Conservation (phyloP, 2,329 filamentous ascomycete species). For the Chalaropsis ovoidea region DNA sequence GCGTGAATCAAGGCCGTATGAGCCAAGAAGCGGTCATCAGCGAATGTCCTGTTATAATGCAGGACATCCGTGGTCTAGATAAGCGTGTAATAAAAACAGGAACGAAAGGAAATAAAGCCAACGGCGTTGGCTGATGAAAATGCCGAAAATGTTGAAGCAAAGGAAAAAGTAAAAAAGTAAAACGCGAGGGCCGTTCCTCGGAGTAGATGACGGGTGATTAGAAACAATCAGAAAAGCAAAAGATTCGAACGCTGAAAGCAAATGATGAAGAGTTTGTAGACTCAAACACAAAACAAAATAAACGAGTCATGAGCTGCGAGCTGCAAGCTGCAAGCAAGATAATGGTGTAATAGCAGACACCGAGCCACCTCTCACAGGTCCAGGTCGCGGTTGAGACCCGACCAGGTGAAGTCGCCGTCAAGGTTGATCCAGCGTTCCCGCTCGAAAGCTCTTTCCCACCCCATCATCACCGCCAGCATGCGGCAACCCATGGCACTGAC, state of each 20-base stretch:
- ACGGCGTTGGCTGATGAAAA: background rate
- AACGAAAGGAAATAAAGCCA: background rate
- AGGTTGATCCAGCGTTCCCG: slow-evolving; percentile 63
- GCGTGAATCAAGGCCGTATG: background rate
- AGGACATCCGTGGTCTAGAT: slow-evolving; percentile 9
- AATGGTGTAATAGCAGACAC: background rate
- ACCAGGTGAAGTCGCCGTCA: slow-evolving; percentile 60
- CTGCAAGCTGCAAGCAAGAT: background rate
- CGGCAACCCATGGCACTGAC: slow-evolving; percentile 65
- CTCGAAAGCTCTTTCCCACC: slow-evolving; percentile 60
- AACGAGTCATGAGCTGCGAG: background rate
- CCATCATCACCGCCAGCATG: slow-evolving; percentile 74
- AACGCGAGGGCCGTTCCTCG: background rate
- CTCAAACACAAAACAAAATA: background rate
- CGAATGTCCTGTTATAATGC: background rate
- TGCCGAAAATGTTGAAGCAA: background rate
- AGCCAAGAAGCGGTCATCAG: background rate
- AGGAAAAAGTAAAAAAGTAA: background rate
- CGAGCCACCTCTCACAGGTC: slow-evolving; percentile 17
- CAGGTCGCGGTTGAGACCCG: slow-evolving; percentile 34
- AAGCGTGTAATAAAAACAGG: slow-evolving; percentile 6
- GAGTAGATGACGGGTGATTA: background rate
- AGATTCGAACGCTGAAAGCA: slow-evolving; percentile 5
- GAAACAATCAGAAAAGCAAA: background rate
- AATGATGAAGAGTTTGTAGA: slow-evolving; percentile 9